Evolutionary conservation across 768 basidiomycete genomes (phyloP).

Genomic region (Termitomyces bulborhizus): DNA sequence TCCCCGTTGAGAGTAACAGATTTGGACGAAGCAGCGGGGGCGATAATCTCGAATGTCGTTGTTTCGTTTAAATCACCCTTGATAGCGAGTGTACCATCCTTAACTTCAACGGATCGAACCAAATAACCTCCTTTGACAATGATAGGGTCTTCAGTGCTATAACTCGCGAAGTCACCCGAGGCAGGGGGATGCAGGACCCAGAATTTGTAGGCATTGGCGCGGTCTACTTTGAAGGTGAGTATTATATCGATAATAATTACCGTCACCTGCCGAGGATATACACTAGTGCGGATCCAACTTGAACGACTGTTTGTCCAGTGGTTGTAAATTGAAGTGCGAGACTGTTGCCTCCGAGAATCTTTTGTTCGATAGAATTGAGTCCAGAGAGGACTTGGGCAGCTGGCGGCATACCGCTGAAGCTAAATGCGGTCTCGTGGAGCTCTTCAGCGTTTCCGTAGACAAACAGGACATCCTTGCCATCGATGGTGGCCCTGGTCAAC

Average conservation of each 20-base stretch:
- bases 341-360: slow-evolving; percentile 25
- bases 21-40: slow-evolving; percentile 31
- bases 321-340: slow-evolving; percentile 41
- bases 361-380: slow-evolving; percentile 27
- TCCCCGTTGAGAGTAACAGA: slow-evolving; percentile 38
- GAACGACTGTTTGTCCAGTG: slow-evolving; percentile 38
- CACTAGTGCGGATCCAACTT: slow-evolving; percentile 34
- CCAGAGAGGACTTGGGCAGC: slow-evolving; percentile 30
- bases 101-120: slow-evolving; percentile 31
- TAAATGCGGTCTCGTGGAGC: slow-evolving; percentile 45
- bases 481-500: slow-evolving; percentile 36
- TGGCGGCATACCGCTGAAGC: slow-evolving; percentile 21
- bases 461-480: slow-evolving; percentile 39
- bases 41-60: slow-evolving; percentile 39
- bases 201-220: slow-evolving; percentile 42
- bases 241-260: not conserved
- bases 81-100: slow-evolving; percentile 31
- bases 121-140: slow-evolving; percentile 45
- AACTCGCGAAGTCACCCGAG: slow-evolving; percentile 28
- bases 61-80: slow-evolving; percentile 40
- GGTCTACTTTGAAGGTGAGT: slow-evolving; percentile 26
- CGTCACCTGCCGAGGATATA: slow-evolving; percentile 36
- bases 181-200: slow-evolving; percentile 42
- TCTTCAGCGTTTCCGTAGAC: slow-evolving; percentile 42
- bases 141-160: slow-evolving; percentile 35